Evolutionary conservation across 2,329 filamentous ascomycete genomes (phyloP), one percentile per base, ranked within the genome.

Genomic region (Monosporascus cannonballus): DNA sequence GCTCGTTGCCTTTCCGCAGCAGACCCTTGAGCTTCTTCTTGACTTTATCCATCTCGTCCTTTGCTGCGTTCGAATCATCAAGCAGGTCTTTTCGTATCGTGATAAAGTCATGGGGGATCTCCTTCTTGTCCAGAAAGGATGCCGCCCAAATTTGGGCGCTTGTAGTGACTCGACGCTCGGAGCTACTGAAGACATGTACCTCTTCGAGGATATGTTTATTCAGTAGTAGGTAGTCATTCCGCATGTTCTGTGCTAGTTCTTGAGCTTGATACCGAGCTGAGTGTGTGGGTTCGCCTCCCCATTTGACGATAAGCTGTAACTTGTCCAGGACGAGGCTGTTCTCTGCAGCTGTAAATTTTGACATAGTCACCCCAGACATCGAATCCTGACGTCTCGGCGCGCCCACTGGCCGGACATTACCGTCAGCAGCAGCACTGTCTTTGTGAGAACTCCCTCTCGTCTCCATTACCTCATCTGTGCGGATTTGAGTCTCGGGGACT

Each of bases 31-130:
- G 80, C 83, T 96, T 96, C 81, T 99, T 99, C 79, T 99, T 99
- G 52, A 99, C 94, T 72, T 96, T 96, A 73, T 99, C 95, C 89
- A 96, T 99, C 65, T 96, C 91, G 68, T 99, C 94, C 69, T 99
- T 99, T 53, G 94, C 94, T 4, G 94, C 94, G 69, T 99, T 99
- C 0, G 92, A 97, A 67, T 99, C 94, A 68, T 99, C 94, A 3
- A 99, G 76, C 6, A 99, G 79, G 70, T 97, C 92, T 68, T 99
- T 99, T 50, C 94, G 86, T 52, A 97, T 86, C 36, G 85, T 87
- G 57, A 99, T 96, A 59, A 90, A 90, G 62, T 96, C 89, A 24
- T 90, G 83, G 0, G 88, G 83, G 17, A 96, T 77, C 51, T 96
- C 89, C 67, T 95, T 90, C 65, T 90, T 84, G 49, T 90, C 88